phyloP scores from a whole-genome alignment of 768 basidiomycete species.

The Phylloporus scabripes region DNA sequence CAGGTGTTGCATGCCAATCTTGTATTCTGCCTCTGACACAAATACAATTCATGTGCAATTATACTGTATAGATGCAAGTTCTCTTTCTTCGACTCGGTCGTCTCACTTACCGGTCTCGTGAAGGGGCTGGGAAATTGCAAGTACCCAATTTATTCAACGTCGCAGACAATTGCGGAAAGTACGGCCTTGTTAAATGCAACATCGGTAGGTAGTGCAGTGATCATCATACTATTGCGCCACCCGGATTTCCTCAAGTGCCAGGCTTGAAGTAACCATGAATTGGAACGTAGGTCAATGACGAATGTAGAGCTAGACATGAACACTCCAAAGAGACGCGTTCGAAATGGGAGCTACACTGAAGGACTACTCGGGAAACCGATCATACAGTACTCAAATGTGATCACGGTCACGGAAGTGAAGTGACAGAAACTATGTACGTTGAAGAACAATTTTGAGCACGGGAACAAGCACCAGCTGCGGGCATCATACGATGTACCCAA shows the following conservation, averaged over 20 bases:
- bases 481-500: no score
- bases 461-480: no score
- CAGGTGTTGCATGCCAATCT: constrained; percentile 29
- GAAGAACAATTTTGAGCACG: no score
- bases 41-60: no score
- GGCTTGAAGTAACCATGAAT: constrained; percentile 59
- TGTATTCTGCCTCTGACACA: constrained; percentile 1
- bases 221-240: no score
- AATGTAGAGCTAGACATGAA: constrained; percentile 34
- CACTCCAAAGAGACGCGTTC: constrained; percentile 52
- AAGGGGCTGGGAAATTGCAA: constrained; percentile 60
- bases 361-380: no score
- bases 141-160: constrained; percentile 52
- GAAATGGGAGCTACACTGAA: constrained; percentile 32
- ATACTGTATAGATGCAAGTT: constrained; percentile 43
- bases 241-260: constrained; percentile 51
- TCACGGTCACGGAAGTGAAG: no score
- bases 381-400: no score
- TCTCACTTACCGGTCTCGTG: neutral
- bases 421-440: no score
- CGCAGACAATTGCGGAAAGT: constrained; percentile 63
- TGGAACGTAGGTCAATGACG: constrained; percentile 57
- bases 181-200: constrained; percentile 66
- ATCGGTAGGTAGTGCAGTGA: no score
- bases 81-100: neutral